A percentile compares a stretch with the other conserved stretches of the same genome.
Evolutionary conservation across 768 basidiomycete species (phyloP).

Genomic region (Cyclocybe cylindracea): DNA sequence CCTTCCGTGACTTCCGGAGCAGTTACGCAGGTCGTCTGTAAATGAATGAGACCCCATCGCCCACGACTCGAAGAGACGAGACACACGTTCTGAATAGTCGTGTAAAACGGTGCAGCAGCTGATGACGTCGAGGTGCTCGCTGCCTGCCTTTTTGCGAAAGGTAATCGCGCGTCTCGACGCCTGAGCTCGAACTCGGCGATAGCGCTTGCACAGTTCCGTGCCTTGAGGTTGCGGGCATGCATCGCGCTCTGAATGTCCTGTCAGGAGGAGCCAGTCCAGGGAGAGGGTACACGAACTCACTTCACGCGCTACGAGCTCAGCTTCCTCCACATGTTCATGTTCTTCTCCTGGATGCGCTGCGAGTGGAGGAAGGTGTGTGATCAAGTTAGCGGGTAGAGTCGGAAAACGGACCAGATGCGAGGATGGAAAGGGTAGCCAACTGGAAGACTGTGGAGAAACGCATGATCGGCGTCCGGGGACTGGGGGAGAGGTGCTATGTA

Average conservation of each 20-base stretch:
- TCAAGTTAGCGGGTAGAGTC: background rate
- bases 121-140: background rate
- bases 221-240: background rate
- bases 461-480: background rate
- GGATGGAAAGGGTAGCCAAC: constrained; percentile 1
- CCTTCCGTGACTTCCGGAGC: background rate
- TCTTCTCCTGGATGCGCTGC: constrained; percentile 4
- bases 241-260: background rate
- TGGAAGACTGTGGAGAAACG: background rate
- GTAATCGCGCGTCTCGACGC: background rate
- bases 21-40: background rate
- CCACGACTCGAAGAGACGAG: background rate
- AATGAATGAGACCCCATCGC: background rate
- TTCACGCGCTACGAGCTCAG: background rate
- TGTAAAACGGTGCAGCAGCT: constrained; percentile 2
- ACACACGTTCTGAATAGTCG: background rate
- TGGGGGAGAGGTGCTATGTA: too few relatives aligned
- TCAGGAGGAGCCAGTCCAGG: background rate
- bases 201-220: constrained; percentile 1
- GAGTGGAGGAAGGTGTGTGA: background rate
- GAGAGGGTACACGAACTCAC: background rate
- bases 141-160: background rate
- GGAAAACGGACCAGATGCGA: background rate
- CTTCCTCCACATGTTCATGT: background rate
- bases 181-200: constrained; percentile 2